A percentile compares a stretch with the other conserved stretches of the same genome.
Evolutionary conservation across 1,284 basidiomycete genomes (phyloP).

Genomic region (Neolentinus lepideus): DNA sequence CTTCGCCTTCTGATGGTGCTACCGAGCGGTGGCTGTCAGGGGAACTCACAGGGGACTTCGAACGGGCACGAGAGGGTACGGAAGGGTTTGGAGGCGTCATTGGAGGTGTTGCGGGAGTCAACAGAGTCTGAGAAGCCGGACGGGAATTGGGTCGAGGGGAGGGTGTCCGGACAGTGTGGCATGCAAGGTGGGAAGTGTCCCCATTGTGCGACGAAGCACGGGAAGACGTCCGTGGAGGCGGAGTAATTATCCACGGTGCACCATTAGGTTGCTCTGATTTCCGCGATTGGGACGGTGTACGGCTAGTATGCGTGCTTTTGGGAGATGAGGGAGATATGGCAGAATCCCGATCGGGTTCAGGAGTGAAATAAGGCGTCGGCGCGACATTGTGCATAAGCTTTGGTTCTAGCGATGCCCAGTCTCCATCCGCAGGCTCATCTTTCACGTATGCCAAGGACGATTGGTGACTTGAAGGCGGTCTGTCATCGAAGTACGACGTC

Average conservation of each 20-base stretch:
- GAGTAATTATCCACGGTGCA: not conserved
- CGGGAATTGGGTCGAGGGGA: conserved; percentile 2
- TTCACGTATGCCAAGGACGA: conserved; percentile 8
- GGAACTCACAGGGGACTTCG: conserved; percentile 22
- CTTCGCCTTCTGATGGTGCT: conserved; percentile 69
- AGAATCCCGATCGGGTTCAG: not conserved
- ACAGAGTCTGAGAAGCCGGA: not conserved
- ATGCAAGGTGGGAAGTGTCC: conserved; percentile 1
- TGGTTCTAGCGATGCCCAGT: not conserved
- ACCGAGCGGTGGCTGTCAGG: conserved; percentile 51
- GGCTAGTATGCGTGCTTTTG: not conserved
- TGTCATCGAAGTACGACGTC: conserved; percentile 21
- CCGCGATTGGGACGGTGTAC: not conserved
- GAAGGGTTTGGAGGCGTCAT: conserved; percentile 7
- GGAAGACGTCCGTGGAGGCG: not conserved
- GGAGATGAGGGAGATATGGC: not conserved
- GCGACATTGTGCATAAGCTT: not conserved
- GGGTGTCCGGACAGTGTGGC: not conserved
- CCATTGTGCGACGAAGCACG: not conserved
- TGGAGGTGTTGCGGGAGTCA: not conserved
- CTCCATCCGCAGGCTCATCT: not conserved
- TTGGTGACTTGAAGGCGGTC: conserved; percentile 17
- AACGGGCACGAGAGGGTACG: not conserved
- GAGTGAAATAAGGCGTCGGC: not conserved
- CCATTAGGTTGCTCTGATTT: not conserved